Evolutionary conservation across 177 flowering plant genomes (phyloP).

Genomic region (Telopea speciosissima): DNA sequence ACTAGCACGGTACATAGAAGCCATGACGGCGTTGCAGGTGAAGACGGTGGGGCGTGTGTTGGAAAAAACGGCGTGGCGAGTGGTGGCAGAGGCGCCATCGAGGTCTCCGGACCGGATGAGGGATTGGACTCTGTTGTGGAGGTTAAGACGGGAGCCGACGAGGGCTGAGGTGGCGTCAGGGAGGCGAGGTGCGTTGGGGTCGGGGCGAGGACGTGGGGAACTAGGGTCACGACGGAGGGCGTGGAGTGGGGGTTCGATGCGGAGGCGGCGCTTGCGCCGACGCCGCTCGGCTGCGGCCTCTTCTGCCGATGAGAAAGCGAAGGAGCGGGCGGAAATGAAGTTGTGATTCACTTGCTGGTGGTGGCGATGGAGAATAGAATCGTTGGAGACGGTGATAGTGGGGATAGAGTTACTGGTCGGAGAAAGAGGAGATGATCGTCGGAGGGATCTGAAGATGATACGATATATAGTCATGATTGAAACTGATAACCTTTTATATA

Average conservation of each 20-base stretch:
- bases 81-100: constrained; percentile 57
- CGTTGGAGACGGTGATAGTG: too few relatives aligned
- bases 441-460: constrained; percentile 8
- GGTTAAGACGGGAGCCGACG: constrained; percentile 77
- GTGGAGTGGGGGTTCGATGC: constrained; percentile 81
- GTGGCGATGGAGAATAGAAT: constrained; percentile 2
- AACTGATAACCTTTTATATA: too few relatives aligned
- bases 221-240: constrained; percentile 58
- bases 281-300: constrained; percentile 92
- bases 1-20: constrained; percentile 65
- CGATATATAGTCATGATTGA: constrained; percentile 4
- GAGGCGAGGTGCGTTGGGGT: constrained; percentile 67
- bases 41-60: constrained; percentile 80
- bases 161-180: constrained; percentile 82
- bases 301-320: constrained; percentile 78
- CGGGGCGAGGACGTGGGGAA: constrained; percentile 42
- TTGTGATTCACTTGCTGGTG: not conserved
- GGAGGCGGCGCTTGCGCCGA: constrained; percentile 74
- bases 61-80: constrained; percentile 76
- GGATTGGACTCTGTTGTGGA: constrained; percentile 87
- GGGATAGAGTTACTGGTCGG: not conserved
- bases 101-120: constrained; percentile 77
- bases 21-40: constrained; percentile 87
- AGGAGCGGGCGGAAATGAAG: constrained; percentile 28
- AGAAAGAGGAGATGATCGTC: not conserved